Evolutionary conservation across 768 basidiomycete genomes (phyloP).

Genomic region (Ramaria sp.): DNA sequence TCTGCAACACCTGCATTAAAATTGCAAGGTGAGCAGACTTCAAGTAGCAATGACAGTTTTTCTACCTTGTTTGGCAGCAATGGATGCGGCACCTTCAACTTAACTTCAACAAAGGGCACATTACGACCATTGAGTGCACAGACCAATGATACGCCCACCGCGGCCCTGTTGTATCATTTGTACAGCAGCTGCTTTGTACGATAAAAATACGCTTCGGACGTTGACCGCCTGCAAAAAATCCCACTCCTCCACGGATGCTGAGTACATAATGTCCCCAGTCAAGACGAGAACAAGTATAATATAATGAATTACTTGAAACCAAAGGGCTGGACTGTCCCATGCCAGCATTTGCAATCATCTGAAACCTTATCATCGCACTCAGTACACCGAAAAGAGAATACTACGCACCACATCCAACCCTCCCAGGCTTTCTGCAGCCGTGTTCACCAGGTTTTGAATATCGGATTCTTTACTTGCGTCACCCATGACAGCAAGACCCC

Average conservation of each 20-base stretch:
- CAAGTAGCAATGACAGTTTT: neutral
- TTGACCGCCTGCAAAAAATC: constrained; percentile 35
- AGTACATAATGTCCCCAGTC: neutral
- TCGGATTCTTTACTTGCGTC: constrained; percentile 1
- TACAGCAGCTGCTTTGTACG: constrained; percentile 7
- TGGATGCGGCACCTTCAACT: constrained; percentile 3
- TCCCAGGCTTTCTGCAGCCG: neutral
- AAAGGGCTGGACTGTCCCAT: neutral
- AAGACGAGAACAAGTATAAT: neutral
- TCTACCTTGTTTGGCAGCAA: constrained; percentile 9
- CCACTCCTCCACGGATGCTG: constrained; percentile 2
- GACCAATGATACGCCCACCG: constrained; percentile 17
- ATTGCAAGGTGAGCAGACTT: neutral
- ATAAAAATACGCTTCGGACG: constrained; percentile 10
- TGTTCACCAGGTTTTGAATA: neutral
- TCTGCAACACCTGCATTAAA: constrained; percentile 9
- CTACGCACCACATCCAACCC: constrained; percentile 22
- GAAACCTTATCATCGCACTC: no score
- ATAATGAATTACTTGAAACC: neutral
- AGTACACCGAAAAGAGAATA: neutral
- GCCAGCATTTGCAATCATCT: constrained; percentile 9
- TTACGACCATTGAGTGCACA: neutral
- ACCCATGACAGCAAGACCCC: neutral
- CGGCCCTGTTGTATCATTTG: constrained; percentile 11
- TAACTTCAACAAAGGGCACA: neutral